Percentiles rank a stretch among this genome's conserved stretches.
Evolutionary conservation across 352 stramenopile genomes (phyloP).

Genomic region (Blastocystis sp.): DNA sequence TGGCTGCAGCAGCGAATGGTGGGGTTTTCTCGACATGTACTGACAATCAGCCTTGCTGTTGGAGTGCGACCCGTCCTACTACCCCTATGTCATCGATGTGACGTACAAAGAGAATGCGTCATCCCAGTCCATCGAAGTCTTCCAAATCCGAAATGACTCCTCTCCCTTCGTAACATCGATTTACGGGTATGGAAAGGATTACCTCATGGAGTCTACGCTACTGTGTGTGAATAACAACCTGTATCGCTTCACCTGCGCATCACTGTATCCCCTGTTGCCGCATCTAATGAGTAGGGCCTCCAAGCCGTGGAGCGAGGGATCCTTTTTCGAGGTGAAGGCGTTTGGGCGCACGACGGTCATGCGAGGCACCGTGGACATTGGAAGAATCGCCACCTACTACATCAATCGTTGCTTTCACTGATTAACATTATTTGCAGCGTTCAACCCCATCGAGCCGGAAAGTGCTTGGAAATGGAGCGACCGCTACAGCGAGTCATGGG

Average conservation of each 20-base stretch:
- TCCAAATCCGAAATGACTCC: conserved; percentile 7
- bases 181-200: conserved; percentile 59
- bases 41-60: background rate
- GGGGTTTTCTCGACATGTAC: background rate
- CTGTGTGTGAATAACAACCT: conserved; percentile 19
- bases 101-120: conserved; percentile 18
- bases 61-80: conserved; percentile 15
- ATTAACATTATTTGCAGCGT: conserved; percentile 26
- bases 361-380: conserved; percentile 32
- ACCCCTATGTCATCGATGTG: conserved; percentile 37
- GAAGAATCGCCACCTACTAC: conserved; percentile 23
- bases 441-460: conserved; percentile 7
- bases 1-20: background rate
- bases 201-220: conserved; percentile 3
- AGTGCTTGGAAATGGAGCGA: conserved; percentile 37
- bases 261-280: background rate
- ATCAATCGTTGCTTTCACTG: background rate
- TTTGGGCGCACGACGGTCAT: conserved; percentile 43
- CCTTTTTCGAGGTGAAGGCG: conserved; percentile 51
- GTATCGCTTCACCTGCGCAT: conserved; percentile 29
- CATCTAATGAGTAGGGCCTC: background rate
- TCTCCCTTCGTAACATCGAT: conserved; percentile 24
- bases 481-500: background rate
- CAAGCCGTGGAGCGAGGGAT: conserved; percentile 8
- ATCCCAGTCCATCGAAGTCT: conserved; percentile 33